Evolutionary conservation across 306 rosid species (phyloP), one percentile per base, ranked within the genome.

Genomic region (Castanea crenata): DNA sequence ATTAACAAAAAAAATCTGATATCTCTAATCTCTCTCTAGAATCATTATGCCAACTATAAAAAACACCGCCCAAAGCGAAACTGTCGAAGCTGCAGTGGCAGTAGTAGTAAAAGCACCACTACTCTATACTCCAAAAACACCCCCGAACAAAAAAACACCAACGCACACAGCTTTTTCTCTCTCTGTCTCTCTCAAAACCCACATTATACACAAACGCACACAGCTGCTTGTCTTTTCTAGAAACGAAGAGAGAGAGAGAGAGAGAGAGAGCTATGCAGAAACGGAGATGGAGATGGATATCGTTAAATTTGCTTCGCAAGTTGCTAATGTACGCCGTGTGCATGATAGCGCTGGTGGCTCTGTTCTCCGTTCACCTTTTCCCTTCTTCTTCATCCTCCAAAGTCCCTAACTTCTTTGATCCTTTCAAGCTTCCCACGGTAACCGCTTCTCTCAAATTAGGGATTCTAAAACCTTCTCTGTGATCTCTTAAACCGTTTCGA

Each of bases 361-460:
- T 95, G 58, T 81, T 91, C 87, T 88, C 92, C 32, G 86, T 83
- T 51, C 91, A 88, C 51, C 77, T 85, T 6, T 89, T 91, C 58
- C 87, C 95, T 82, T 85, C 46, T 41, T 41, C 46, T 41, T 41
- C 46, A 10, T 41, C 95, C 2, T 87, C 89, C 55, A 77, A 77
- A 65, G 90, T 85, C 83, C 79, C 87, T 29, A 79, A 79, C 76
- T 89, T 91, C 91, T 85, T 86, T 86, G 92, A 89, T 38, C 74
- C 90, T 78, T 63, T 58, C 84, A 91, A 84, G 80, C 86, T 91
- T 52, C 86, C 88, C 62, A 83, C 91, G 98, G 99, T 92, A 78
- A 82, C 61, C 46, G 14, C 23, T 54, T 5, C 31, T 49, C 54
- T 49, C 54, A 10, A 13, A 49, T 49, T 3, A 12, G 54, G 54